Conservation (phyloP, 1,284 basidiomycete species). For the Malassezia brasiliensis region DNA sequence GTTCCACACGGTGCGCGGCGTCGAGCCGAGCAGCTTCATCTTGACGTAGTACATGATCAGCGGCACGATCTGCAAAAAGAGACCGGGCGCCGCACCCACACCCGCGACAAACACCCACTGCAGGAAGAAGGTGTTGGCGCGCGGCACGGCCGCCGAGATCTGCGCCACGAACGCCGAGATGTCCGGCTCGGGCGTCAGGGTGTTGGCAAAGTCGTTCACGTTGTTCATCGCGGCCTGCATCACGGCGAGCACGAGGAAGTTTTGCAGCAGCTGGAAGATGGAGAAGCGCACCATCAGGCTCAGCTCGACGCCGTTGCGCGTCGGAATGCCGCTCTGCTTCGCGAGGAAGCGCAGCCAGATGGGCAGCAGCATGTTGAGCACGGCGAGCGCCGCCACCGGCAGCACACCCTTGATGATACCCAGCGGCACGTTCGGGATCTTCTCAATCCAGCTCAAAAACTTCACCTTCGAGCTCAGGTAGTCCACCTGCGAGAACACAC, state of each 20-base stretch:
- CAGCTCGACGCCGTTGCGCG: conserved; percentile 70
- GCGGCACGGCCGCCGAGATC: conserved; percentile 59
- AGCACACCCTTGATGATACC: conserved; percentile 73
- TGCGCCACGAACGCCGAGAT: conserved; percentile 29
- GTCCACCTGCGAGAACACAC: conserved; percentile 70
- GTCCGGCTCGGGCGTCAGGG: conserved; percentile 8
- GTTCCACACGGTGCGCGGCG: conserved; percentile 70
- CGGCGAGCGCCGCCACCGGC: conserved; percentile 69
- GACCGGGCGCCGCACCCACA: conserved; percentile 56
- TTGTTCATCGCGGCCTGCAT: conserved; percentile 31
- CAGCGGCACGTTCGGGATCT: conserved; percentile 51
- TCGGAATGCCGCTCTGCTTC: conserved; percentile 70
- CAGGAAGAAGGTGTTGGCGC: conserved; percentile 85
- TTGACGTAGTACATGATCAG: conserved; percentile 76
- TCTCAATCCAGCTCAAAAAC: conserved; percentile 77
- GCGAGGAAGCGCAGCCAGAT: conserved; percentile 69
- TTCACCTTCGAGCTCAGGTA: conserved; percentile 58
- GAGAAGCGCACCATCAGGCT: conserved; percentile 85
- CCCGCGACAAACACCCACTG: conserved; percentile 57
- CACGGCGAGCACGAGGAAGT: conserved; percentile 45
- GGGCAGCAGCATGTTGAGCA: conserved; percentile 83
- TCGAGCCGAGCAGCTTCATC: conserved; percentile 70
- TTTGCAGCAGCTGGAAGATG: conserved; percentile 62
- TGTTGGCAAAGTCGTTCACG: conserved; percentile 23
- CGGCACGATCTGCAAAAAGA: conserved; percentile 68